Percentiles rank a stretch among this genome's conserved stretches.
These are phyloP conservation scores for Penicillium nordicum DNA, from an alignment of 2,329 filamentous ascomycete species.

Conservation along the genomic window DNA sequence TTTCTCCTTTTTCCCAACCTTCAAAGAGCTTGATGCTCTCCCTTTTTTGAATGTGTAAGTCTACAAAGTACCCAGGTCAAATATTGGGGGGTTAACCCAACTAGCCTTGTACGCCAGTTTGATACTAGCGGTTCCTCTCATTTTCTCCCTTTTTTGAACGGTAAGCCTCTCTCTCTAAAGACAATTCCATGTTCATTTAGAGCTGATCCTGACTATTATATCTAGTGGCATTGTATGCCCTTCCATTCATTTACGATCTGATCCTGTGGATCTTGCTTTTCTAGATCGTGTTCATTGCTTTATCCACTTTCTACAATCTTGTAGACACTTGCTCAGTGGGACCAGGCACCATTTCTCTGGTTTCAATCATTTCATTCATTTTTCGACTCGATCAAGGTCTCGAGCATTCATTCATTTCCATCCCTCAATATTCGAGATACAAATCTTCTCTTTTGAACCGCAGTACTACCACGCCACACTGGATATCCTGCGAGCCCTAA, in stretches of 20 bases:
- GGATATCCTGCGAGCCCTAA: conserved; percentile 12
- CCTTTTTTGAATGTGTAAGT: conserved; percentile 15
- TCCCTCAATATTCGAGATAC: background rate
- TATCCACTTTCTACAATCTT: background rate
- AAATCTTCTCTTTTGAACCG: background rate
- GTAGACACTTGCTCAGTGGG: background rate
- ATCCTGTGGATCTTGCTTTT: conserved; percentile 13
- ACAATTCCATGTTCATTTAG: background rate
- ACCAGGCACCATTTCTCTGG: conserved; percentile 1
- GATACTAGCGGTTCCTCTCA: conserved; percentile 25
- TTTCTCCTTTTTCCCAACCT: conserved; percentile 16
- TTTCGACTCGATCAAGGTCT: conserved; percentile 13
- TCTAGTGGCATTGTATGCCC: conserved; percentile 34
- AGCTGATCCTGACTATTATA: background rate
- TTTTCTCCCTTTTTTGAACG: conserved; percentile 17
- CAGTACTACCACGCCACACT: background rate
- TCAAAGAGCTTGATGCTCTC: conserved; percentile 32
- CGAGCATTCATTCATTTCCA: conserved; percentile 1
- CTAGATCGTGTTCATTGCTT: conserved; percentile 11
- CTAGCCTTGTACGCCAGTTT: conserved; percentile 25
- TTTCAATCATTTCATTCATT: conserved; percentile 5
- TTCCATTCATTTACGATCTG: conserved; percentile 23
- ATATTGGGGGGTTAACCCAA: conserved; percentile 11
- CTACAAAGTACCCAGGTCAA: conserved; percentile 5
- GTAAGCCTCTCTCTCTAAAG: conserved; percentile 13